Conservation (phyloP, 176 grass and related monocot genomes). For the Bonia amplexicaulis region DNA sequence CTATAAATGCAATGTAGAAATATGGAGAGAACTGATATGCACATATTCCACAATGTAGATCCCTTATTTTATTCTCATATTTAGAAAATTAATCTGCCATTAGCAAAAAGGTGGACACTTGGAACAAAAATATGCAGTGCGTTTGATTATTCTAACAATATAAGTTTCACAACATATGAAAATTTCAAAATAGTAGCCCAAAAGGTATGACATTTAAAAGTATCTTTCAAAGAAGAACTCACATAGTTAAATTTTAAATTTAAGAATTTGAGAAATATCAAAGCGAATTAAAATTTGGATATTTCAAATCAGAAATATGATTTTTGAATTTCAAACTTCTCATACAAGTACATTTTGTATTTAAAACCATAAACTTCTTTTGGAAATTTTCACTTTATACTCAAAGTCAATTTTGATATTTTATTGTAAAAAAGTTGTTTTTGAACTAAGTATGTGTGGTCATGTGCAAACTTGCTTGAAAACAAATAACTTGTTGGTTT, state of each 20-base stretch:
- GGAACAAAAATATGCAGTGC: not conserved
- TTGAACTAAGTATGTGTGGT: not conserved
- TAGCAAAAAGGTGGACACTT: too few species aligned
- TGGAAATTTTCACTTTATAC: not conserved
- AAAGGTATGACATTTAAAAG: not conserved
- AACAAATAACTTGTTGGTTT: not conserved
- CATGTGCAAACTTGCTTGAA: not conserved
- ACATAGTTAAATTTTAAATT: not conserved
- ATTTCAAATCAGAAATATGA: not conserved
- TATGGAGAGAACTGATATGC: not conserved
- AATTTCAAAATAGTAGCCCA: not conserved
- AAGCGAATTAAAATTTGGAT: not conserved
- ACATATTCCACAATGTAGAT: not conserved
- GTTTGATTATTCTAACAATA: not conserved
- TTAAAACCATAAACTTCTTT: not conserved
- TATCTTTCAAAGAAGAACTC: not conserved
- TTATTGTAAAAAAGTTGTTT: not conserved
- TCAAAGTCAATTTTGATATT: not conserved
- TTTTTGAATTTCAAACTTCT: not conserved
- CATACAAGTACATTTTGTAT: not conserved
- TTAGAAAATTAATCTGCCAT: too few species aligned
- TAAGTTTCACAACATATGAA: not conserved
- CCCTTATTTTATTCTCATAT: not conserved
- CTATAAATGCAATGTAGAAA: not conserved
- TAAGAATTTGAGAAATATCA: not conserved